Base-by-base conservation (phyloP, 345 rosid species). In the Durio zibethinus region DNA sequence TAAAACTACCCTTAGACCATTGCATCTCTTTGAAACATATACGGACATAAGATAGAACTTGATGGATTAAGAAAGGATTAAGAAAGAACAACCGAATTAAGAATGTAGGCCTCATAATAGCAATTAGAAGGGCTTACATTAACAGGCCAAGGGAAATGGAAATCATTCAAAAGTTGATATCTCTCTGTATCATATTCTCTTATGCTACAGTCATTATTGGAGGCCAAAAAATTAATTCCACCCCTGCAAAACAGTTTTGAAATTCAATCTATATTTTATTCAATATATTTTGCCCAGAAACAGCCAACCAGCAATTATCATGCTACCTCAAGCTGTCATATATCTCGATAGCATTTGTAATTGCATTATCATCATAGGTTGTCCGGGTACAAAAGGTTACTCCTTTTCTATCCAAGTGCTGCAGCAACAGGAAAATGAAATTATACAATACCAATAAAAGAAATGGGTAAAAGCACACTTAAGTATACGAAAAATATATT, bases 351-450 rank as follows among this genome's bases (percentile, higher is more conserved):
- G 92, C 85, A 69, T 90, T 90, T 47, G 87, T 88, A 74, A 87
- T 90, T 57, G 94, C 88, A 82, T 90, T 90, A 52, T 88, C 93
- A 61, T 90, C 89, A 47, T 81, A 70, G 9, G 93, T 87, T 1
- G 83, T 85, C 75, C 89, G 86, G 56, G 87, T 76, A 76, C 91
- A 90, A 75, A 88, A 90, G 82, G 86, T 85, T 52, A 90, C 87
- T 75, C 94, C 92, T 35, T 71, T 42, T 71, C 81, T 82, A 50
- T 86, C 92, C 82, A 90, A 79, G 64, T 79, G 82, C 90, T 90
- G 84, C 77, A 80, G 61, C 47, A 33, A 48, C 50, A 74, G 25
- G 73, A 35, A 43, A 21, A 25, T 9, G 35, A 79, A 56, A 57
- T 45, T 75, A 35, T 8, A 66, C 38, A 70, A 50, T 35, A 42